Evolutionary conservation across 306 rosid genomes (phyloP), one percentile per base, ranked within the genome.

Genomic region (Trifolium fragiferum): DNA sequence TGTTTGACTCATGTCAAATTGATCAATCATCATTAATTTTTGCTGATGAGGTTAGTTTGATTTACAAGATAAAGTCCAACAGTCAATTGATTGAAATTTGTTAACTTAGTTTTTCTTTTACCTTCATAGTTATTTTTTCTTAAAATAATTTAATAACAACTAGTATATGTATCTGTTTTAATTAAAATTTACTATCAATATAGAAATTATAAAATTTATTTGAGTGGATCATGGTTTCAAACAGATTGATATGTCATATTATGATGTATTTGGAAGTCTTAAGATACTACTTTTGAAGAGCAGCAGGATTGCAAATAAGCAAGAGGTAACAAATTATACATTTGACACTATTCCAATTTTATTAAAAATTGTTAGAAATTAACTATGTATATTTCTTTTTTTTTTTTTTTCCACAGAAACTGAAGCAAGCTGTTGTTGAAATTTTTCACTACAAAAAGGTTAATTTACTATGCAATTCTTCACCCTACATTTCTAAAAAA

Each of bases 231-330:
- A n/a, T 19, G 66, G 68, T 30, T 81, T 50, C 59, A 76, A 82
- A 77, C 93, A 93, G 97, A 84, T 93, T 75, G 98, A 93, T 86
- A 81, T 93, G 65, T 84, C 93, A 61, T 93, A 90, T 84, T 90
- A 86, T 81, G 89, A 90, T 78, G 79, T 89, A 20, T 90, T 82
- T 86, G 98, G 98, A 77, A 85, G 93, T 84, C 96, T 93, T 50
- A 85, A 86, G 83, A 76, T 93, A 33, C 90, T 85, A 79, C 84
- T 93, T 19, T 64, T 93, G 77, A 90, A 89, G 72, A 82, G 85
- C 70, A 74, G 80, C 82, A 85, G 71, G 76, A 85, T 89, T 57
- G 70, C 86, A 44, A 78, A 65, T 38, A 90, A 78, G 70, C 98
- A 89, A 80, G 98, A 93, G 96, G 98, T 90, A 86, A 57, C 43